Evolutionary conservation across 495 filamentous ascomycete genomes (phyloP).

Genomic region (Paragyromitra xinjiangensis): DNA sequence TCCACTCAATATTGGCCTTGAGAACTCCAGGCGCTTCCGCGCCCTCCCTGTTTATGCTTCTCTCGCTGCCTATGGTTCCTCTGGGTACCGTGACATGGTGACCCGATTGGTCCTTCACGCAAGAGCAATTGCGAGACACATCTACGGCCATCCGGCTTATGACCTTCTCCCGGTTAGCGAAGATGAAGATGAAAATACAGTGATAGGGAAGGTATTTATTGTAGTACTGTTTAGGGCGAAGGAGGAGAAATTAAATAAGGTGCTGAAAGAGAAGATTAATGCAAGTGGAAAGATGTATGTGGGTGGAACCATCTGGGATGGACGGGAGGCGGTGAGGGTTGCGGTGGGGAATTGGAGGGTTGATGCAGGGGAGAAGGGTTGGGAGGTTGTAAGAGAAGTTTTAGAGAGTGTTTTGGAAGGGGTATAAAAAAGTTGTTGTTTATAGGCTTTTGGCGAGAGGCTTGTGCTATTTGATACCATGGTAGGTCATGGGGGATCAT

Average conservation of each 20-base stretch:
- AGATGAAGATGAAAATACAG: slow-evolving; percentile 56
- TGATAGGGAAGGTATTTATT: slow-evolving; percentile 70
- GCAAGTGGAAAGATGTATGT: slow-evolving; percentile 78
- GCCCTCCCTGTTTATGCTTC: slow-evolving; percentile 88
- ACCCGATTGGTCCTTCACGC: slow-evolving; percentile 75
- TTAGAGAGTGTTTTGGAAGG: slow-evolving; percentile 16
- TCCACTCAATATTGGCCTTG: slow-evolving; percentile 86
- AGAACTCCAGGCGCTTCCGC: slow-evolving; percentile 90
- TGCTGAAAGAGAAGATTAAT: slow-evolving; percentile 76
- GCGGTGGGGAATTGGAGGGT: slow-evolving; percentile 87
- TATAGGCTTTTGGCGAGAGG: neutral
- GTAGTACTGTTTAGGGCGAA: slow-evolving; percentile 83
- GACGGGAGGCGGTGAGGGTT: slow-evolving; percentile 74
- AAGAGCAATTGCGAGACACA: slow-evolving; percentile 69
- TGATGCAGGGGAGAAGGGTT: slow-evolving; percentile 64
- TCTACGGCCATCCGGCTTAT: slow-evolving; percentile 69
- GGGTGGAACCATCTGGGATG: slow-evolving; percentile 80
- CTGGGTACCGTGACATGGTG: slow-evolving; percentile 76
- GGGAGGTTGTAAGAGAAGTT: slow-evolving; percentile 61
- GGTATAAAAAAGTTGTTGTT: neutral
- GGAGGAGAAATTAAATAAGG: slow-evolving; percentile 70
- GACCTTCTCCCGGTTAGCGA: slow-evolving; percentile 68
- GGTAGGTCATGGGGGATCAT: neutral
- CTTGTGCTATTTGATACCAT: neutral
- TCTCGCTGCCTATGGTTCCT: slow-evolving; percentile 75